Evolutionary conservation across 257 asterid species (phyloP).

Genomic region (Primulina tabacum): DNA sequence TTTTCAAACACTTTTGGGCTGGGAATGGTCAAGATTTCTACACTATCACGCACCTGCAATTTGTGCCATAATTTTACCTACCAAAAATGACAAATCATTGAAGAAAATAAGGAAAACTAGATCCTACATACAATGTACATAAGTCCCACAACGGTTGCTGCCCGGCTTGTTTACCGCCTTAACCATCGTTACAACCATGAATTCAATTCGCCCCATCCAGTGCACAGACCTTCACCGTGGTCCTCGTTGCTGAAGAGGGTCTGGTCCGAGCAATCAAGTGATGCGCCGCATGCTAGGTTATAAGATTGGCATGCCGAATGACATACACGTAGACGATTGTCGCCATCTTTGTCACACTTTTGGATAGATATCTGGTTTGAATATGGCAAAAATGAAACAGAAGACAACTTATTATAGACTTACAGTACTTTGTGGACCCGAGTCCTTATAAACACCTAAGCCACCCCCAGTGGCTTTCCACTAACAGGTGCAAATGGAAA

Average conservation of each 20-base stretch:
- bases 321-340: constrained; percentile 91
- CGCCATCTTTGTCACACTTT: constrained; percentile 85
- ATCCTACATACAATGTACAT: constrained; percentile 69
- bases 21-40: constrained; percentile 43
- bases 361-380: constrained; percentile 84
- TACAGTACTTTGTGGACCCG: not conserved
- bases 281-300: constrained; percentile 93
- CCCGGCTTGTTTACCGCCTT: not conserved
- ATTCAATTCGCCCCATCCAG: constrained; percentile 90
- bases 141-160: constrained; percentile 20
- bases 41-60: constrained; percentile 43
- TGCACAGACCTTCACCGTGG: constrained; percentile 91
- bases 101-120: constrained; percentile 25
- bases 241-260: constrained; percentile 84
- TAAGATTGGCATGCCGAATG: constrained; percentile 95
- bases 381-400: not conserved
- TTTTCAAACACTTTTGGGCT: constrained; percentile 33
- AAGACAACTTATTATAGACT: not conserved
- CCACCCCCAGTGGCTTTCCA: too few species aligned
- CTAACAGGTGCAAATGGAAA: not conserved
- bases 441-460: too few species aligned
- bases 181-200: constrained; percentile 55
- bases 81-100: constrained; percentile 35
- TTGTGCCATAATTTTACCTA: constrained; percentile 34
- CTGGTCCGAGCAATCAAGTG: constrained; percentile 94